Evolutionary conservation across 805 yeast genomes (phyloP).

Genomic region (Candida andamanensis): DNA sequence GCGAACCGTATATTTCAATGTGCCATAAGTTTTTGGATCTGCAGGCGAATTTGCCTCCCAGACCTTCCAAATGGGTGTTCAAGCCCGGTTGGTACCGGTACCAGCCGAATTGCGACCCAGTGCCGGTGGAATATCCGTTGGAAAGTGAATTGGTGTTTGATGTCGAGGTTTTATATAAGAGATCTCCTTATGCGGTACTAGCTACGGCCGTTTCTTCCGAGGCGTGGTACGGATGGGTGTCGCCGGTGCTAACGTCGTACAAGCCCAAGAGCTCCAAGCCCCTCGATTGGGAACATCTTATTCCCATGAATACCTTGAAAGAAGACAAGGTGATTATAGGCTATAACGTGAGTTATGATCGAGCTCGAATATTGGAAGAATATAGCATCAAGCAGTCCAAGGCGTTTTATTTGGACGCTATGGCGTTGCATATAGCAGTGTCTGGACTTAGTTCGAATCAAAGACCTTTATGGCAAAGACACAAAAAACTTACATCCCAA

Average conservation of each 20-base stretch:
- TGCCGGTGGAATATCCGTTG: conserved; percentile 58
- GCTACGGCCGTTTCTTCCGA: conserved; percentile 72
- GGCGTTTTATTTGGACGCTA: conserved; percentile 82
- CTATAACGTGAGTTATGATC: conserved; percentile 85
- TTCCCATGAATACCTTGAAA: conserved; percentile 60
- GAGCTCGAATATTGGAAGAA: conserved; percentile 83
- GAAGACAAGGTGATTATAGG: conserved; percentile 66
- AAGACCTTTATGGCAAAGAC: conserved; percentile 69
- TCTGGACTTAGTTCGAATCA: conserved; percentile 93
- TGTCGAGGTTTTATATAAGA: conserved; percentile 78
- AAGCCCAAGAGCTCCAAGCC: conserved; percentile 24
- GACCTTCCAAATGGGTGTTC: conserved; percentile 43
- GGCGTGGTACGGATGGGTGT: conserved; percentile 95
- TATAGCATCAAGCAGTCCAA: conserved; percentile 62
- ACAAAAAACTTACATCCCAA: conserved; percentile 33
- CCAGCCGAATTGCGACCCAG: conserved; percentile 48
- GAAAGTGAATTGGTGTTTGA: conserved; percentile 80
- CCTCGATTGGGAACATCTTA: conserved; percentile 52
- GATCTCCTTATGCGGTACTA: conserved; percentile 67
- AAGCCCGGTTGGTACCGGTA: conserved; percentile 82
- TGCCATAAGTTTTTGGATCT: conserved; percentile 39
- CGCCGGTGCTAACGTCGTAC: conserved; percentile 69
- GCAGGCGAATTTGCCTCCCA: conserved; percentile 23
- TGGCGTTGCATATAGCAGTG: conserved; percentile 87
- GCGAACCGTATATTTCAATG: conserved; percentile 55